phyloP scores from a whole-genome alignment of 805 yeast genomes.

The Kuraishia hungarica region DNA sequence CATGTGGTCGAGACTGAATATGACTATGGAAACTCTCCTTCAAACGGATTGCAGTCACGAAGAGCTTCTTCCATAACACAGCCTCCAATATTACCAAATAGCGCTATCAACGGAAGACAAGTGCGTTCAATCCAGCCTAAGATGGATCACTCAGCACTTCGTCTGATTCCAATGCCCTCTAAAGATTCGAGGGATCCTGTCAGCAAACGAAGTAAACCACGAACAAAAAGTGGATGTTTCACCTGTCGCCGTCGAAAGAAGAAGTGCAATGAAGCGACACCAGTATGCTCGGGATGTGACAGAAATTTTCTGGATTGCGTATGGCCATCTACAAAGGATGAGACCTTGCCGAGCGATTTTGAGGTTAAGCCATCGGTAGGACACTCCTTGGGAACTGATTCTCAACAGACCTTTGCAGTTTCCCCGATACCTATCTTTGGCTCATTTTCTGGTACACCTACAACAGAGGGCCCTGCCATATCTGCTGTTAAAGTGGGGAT shows the following conservation, averaged over 20 bases:
- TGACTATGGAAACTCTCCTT: no score
- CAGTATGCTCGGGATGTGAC: constrained; percentile 25
- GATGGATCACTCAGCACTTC: background rate
- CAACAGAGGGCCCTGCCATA: background rate
- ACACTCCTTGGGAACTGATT: background rate
- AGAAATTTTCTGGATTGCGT: constrained; percentile 24
- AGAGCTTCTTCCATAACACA: background rate
- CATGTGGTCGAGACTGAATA: background rate
- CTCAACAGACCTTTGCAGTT: background rate
- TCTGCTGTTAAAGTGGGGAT: background rate
- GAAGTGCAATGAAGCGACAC: constrained; percentile 27
- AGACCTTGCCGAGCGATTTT: constrained; percentile 18
- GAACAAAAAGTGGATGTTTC: constrained; percentile 29
- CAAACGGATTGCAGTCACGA: no score
- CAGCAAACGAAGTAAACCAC: constrained; percentile 1
- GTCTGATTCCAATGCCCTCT: background rate
- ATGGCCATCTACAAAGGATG: constrained; percentile 17
- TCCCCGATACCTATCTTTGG: background rate
- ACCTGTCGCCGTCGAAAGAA: constrained; percentile 29
- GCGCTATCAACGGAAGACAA: background rate
- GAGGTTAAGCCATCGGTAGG: constrained; percentile 11
- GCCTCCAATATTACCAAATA: background rate
- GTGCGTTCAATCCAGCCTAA: background rate
- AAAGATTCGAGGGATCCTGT: background rate
- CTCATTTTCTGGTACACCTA: background rate